Conservation (phyloP, 164 flowering plant genomes). For the Chimonanthus praecox region DNA sequence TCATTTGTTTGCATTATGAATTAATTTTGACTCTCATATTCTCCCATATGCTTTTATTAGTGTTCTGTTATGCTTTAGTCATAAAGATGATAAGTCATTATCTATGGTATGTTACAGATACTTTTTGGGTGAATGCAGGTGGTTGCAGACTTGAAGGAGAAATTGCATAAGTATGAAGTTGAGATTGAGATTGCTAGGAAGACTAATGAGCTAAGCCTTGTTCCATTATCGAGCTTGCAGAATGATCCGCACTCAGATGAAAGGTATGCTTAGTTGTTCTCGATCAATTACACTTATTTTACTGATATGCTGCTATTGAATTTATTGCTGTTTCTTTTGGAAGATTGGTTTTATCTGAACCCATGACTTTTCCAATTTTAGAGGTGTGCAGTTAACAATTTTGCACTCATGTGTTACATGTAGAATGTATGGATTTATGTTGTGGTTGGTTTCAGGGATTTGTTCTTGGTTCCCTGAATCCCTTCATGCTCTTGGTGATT, state of each 20-base stretch:
- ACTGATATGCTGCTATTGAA: no score
- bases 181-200: constrained; percentile 59
- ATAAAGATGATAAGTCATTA: neutral
- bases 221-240: constrained; percentile 41
- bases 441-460: no score
- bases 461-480: no score
- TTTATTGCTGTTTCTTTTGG: no score
- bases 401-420: no score
- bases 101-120: neutral
- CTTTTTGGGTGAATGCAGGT: constrained; percentile 34
- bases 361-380: no score
- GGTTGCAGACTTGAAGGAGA: constrained; percentile 48
- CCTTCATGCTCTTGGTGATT: no score
- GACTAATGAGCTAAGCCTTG: constrained; percentile 47
- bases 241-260: constrained; percentile 18
- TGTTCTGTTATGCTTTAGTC: neutral
- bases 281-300: no score
- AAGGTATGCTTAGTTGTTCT: constrained; percentile 27
- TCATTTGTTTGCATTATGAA: neutral
- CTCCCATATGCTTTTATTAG: neutral
- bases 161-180: constrained; percentile 59
- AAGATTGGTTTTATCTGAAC: no score
- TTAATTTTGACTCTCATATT: neutral
- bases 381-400: no score
- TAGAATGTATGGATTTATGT: no score